A percentile compares a stretch with the other conserved stretches of the same genome.
These are phyloP conservation scores for Rusavskia elegans DNA, from an alignment of 495 filamentous ascomycete species.

Conservation along the genomic window DNA sequence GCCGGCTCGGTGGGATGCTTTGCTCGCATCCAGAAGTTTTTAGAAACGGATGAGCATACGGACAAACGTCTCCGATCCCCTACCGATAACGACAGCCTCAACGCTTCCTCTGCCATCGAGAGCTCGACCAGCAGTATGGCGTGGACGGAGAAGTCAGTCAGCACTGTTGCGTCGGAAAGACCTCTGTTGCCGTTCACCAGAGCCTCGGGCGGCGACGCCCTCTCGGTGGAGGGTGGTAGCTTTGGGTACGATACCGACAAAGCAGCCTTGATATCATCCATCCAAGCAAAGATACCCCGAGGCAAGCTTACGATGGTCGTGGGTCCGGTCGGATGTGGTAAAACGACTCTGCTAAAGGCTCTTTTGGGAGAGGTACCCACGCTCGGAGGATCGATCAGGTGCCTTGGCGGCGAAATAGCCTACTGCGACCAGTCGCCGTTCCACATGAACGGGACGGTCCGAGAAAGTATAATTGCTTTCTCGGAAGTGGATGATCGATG, in stretches of 20 bases:
- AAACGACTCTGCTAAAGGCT: conserved; percentile 40
- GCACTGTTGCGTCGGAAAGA: background rate
- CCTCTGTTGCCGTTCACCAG: background rate
- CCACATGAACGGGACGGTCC: conserved; percentile 42
- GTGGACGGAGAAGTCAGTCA: conserved; percentile 3
- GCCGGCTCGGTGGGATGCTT: conserved; percentile 41
- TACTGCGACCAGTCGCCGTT: conserved; percentile 38
- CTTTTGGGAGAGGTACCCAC: conserved; percentile 39
- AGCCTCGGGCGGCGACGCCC: background rate
- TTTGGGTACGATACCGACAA: conserved; percentile 37
- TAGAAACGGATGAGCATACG: conserved; percentile 26
- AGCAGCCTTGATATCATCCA: conserved; percentile 24
- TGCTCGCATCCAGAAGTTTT: conserved; percentile 40
- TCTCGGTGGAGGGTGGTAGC: conserved; percentile 23
- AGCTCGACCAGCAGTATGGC: background rate
- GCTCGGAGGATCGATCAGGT: conserved; percentile 23
- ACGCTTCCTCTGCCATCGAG: background rate
- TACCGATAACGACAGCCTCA: conserved; percentile 7
- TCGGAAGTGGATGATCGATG: conserved; percentile 36
- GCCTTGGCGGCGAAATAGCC: conserved; percentile 26
- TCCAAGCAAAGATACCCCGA: conserved; percentile 25
- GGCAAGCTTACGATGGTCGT: conserved; percentile 35
- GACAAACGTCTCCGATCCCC: conserved; percentile 18
- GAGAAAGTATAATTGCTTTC: conserved; percentile 40
- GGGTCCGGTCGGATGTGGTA: conserved; percentile 46